These are phyloP conservation scores for Solanum chacoense DNA, from an alignment of 305 asterid species.

Conservation along the genomic window DNA sequence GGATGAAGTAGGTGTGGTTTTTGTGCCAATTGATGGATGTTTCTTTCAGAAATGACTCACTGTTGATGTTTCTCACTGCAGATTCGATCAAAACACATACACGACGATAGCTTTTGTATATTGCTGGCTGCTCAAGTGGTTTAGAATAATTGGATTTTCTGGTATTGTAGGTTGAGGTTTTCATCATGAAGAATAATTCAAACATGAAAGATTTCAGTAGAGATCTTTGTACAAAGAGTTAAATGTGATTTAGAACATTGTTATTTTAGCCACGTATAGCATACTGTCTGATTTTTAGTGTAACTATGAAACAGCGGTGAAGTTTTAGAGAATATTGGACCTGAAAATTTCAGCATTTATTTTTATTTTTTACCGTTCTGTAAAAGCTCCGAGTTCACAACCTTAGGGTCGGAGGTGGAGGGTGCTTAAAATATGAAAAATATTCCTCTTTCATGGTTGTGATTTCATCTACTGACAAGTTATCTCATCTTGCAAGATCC, in stretches of 20 bases:
- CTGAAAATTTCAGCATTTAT: neutral
- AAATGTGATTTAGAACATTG: neutral
- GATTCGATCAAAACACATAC: neutral
- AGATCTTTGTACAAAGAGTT: slow-evolving; percentile 2
- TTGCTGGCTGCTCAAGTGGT: neutral
- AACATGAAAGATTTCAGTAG: neutral
- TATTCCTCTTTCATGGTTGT: neutral
- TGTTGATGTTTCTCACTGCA: neutral
- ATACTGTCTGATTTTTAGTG: neutral
- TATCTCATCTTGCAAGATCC: neutral
- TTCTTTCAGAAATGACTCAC: neutral
- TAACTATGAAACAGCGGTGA: neutral
- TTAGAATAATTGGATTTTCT: neutral
- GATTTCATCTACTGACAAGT: neutral
- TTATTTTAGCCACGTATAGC: neutral
- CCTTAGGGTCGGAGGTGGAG: neutral
- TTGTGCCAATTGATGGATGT: neutral
- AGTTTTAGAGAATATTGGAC: neutral
- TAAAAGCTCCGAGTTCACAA: neutral
- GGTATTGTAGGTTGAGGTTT: slow-evolving; percentile 1
- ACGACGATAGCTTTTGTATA: neutral
- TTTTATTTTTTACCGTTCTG: neutral
- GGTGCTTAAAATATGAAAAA: neutral
- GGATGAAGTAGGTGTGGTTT: neutral
- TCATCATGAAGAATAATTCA: neutral